phyloP scores from a whole-genome alignment of 805 yeast species.

The Candida palmyrensis region DNA sequence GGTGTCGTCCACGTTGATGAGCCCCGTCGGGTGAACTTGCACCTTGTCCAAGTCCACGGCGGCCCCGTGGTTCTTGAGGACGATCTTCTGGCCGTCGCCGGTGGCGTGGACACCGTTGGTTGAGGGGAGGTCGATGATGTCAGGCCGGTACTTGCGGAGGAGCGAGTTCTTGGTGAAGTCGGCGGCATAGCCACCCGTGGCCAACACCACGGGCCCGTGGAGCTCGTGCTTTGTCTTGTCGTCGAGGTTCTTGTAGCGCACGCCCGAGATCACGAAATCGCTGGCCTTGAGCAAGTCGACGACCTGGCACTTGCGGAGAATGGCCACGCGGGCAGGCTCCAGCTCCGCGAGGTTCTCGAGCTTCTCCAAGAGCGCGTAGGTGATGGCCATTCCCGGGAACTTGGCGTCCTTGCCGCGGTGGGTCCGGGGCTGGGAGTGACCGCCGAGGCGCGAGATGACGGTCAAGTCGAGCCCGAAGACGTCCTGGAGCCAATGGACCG shows the following conservation, averaged over 20 bases:
- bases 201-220: constrained; percentile 56
- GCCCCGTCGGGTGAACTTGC: constrained; percentile 67
- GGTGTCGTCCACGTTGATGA: constrained; percentile 43
- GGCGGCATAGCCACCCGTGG: constrained; percentile 67
- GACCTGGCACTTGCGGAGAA: constrained; percentile 37
- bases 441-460: constrained; percentile 72
- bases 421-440: constrained; percentile 76
- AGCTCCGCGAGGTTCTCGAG: constrained; percentile 42
- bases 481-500: constrained; percentile 69
- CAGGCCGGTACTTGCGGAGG: constrained; percentile 53
- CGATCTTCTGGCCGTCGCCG: constrained; percentile 58
- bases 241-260: constrained; percentile 27
- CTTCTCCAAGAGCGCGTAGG: constrained; percentile 47
- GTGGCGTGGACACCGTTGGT: constrained; percentile 61
- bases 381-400: constrained; percentile 64
- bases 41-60: constrained; percentile 62
- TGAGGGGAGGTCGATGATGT: constrained; percentile 49
- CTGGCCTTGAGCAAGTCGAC: constrained; percentile 36
- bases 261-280: constrained; percentile 21
- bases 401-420: constrained; percentile 69
- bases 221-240: constrained; percentile 26
- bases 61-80: constrained; percentile 45
- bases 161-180: constrained; percentile 52
- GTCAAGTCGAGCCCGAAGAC: constrained; percentile 59
- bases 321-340: constrained; percentile 40